These are phyloP conservation scores for Trichoderma sp. DNA, from an alignment of 2,329 filamentous ascomycete species.

Conservation along the genomic window DNA sequence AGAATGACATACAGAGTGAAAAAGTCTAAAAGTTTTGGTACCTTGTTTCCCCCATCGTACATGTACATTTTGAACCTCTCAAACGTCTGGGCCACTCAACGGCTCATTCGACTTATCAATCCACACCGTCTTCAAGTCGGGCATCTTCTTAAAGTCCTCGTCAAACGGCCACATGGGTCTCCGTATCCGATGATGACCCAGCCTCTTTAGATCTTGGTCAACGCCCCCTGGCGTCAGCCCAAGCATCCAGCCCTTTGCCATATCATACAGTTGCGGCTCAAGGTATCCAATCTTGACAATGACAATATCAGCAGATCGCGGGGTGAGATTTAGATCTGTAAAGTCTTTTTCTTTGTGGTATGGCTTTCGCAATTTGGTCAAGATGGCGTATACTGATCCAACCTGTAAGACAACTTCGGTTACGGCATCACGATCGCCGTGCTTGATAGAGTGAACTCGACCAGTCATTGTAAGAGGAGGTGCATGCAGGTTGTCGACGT, in stretches of 20 bases:
- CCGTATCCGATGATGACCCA: constrained; percentile 47
- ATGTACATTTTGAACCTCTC: neutral
- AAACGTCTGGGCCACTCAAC: constrained; percentile 21
- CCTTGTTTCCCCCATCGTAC: neutral
- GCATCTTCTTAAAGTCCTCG: constrained; percentile 22
- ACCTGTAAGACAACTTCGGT: constrained; percentile 50
- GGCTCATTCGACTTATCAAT: constrained; percentile 24
- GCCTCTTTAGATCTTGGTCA: constrained; percentile 48
- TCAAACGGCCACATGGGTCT: constrained; percentile 44
- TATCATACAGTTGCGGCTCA: constrained; percentile 52
- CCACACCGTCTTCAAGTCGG: constrained; percentile 25
- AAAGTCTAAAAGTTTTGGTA: neutral
- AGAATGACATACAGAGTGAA: neutral
- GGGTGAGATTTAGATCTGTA: constrained; percentile 44
- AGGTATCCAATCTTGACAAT: constrained; percentile 57
- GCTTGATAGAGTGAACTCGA: constrained; percentile 47
- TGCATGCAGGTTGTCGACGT: constrained; percentile 47
- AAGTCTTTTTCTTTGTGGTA: constrained; percentile 54
- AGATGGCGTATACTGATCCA: constrained; percentile 49
- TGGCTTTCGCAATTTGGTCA: constrained; percentile 51
- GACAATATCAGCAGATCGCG: constrained; percentile 47
- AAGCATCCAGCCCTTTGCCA: constrained; percentile 54
- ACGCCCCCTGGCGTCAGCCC: constrained; percentile 53
- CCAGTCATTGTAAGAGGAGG: constrained; percentile 51
- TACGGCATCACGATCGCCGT: constrained; percentile 47